Percentiles rank a stretch among this genome's conserved stretches.
phyloP scores from a whole-genome alignment of 805 yeast genomes.

The Kurtzmaniella fragi region DNA sequence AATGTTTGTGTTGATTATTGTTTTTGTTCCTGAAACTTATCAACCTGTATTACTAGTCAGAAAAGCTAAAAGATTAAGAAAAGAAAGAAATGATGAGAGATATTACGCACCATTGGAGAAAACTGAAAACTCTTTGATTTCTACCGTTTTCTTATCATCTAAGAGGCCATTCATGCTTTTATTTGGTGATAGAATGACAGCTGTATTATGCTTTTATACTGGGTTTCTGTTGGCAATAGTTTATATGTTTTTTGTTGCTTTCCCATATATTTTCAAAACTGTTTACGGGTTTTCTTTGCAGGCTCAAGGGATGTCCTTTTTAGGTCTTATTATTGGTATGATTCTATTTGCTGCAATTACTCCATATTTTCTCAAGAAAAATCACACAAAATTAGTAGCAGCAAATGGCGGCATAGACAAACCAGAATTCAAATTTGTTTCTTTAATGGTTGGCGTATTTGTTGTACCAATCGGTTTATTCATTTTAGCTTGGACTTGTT shows the following conservation, averaged over 20 bases:
- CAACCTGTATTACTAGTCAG: conserved; percentile 18
- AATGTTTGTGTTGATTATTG: conserved; percentile 12
- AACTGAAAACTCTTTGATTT: conserved; percentile 10
- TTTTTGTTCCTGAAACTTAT: conserved; percentile 25
- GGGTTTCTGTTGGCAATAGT: conserved; percentile 42
- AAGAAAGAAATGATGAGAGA: conserved; percentile 29
- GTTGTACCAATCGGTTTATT: conserved; percentile 71
- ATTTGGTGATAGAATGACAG: conserved; percentile 24
- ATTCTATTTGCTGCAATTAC: conserved; percentile 22
- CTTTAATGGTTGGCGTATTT: conserved; percentile 64
- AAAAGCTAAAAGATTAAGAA: conserved; percentile 22
- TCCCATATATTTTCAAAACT: conserved; percentile 38
- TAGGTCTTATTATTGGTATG: conserved; percentile 35
- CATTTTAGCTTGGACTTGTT: conserved; percentile 81
- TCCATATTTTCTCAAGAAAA: conserved; percentile 17
- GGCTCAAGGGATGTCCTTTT: conserved; percentile 24
- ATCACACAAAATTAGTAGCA: conserved; percentile 29
- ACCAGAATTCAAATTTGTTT: conserved; percentile 75
- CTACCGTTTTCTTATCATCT: conserved; percentile 15
- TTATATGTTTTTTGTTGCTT: conserved; percentile 36
- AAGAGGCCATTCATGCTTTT: conserved; percentile 19
- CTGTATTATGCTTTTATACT: conserved; percentile 31
- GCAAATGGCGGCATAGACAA: conserved; percentile 40
- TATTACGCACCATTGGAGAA: conserved; percentile 40
- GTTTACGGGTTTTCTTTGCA: conserved; percentile 21